phyloP scores from a whole-genome alignment of 2,329 filamentous ascomycete genomes.

The Fusarium annulatum region DNA sequence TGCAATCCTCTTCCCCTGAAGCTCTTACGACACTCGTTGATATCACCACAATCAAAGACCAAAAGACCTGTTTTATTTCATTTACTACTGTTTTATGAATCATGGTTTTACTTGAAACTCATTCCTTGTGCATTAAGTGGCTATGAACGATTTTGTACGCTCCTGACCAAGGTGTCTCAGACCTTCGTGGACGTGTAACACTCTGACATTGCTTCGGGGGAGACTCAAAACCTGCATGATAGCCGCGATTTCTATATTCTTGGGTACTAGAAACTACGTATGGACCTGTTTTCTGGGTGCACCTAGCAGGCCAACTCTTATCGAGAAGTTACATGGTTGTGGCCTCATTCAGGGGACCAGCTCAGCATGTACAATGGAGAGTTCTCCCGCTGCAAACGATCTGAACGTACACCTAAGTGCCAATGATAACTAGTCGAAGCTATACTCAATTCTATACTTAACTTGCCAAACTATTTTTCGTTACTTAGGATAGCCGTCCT shows the following conservation, averaged over 20 bases:
- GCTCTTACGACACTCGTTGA: not conserved
- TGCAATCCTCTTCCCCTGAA: too few relatives aligned
- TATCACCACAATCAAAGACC: not conserved
- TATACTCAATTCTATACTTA: not conserved
- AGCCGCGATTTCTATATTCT: fast-evolving
- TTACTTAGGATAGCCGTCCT: not conserved
- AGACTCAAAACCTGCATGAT: not conserved
- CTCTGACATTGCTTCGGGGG: not conserved
- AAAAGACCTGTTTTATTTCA: not conserved
- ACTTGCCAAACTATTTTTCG: not conserved
- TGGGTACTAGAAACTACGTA: not conserved
- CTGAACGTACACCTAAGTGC: too few relatives aligned
- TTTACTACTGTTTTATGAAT: fast-evolving
- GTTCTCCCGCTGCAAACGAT: not conserved
- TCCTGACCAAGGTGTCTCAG: not conserved
- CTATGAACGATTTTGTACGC: not conserved
- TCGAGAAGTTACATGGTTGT: too few relatives aligned
- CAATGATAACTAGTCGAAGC: not conserved
- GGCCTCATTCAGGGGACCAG: not conserved
- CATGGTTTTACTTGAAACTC: fast-evolving
- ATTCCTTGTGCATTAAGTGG: not conserved
- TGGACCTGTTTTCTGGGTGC: too few relatives aligned
- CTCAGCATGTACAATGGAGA: not conserved
- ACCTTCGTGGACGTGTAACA: not conserved
- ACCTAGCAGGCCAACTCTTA: too few relatives aligned